A percentile compares a stretch with the other conserved stretches of the same genome.
Evolutionary conservation across 2,329 filamentous ascomycete species (phyloP).

Genomic region (Sclerotinia nivalis): DNA sequence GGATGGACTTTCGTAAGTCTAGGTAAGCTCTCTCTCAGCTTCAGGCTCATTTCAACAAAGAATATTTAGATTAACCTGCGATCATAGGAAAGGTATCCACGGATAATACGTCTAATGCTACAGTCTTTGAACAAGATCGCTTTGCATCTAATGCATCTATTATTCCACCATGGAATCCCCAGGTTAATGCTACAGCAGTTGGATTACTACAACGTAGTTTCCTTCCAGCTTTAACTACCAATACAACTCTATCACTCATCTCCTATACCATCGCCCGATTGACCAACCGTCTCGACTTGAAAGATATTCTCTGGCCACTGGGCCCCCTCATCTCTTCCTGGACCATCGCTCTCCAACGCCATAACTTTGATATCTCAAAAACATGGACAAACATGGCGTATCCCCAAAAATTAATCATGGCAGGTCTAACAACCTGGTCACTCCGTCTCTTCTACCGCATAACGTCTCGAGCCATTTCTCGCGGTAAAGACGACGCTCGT

Average conservation of each 20-base stretch:
- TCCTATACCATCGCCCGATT: conserved; percentile 24
- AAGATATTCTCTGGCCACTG: conserved; percentile 27
- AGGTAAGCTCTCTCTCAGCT: not conserved
- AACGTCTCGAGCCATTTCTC: conserved; percentile 18
- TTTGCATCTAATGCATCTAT: conserved; percentile 6
- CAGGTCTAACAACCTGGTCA: conserved; percentile 25
- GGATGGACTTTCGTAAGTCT: conserved; percentile 10
- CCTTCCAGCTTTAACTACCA: conserved; percentile 25
- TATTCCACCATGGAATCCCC: conserved; percentile 20
- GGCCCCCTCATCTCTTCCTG: conserved; percentile 25
- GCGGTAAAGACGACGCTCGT: conserved; percentile 25
- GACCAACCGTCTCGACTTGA: conserved; percentile 25
- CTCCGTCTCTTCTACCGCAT: conserved; percentile 23
- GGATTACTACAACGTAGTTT: conserved; percentile 26
- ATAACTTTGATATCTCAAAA: conserved; percentile 20
- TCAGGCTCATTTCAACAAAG: not conserved
- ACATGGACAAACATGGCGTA: conserved; percentile 23
- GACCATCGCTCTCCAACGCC: conserved; percentile 23
- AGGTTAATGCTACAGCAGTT: conserved; percentile 20
- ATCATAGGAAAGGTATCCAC: conserved; percentile 18
- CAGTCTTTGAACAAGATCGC: conserved; percentile 10
- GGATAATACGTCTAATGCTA: not conserved
- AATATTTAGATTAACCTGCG: not conserved
- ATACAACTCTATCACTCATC: conserved; percentile 23
- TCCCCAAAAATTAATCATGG: conserved; percentile 25